Evolutionary conservation across 495 filamentous ascomycete species (phyloP), one percentile per base, ranked within the genome.

Genomic region (Thermothielavioides terrestris): DNA sequence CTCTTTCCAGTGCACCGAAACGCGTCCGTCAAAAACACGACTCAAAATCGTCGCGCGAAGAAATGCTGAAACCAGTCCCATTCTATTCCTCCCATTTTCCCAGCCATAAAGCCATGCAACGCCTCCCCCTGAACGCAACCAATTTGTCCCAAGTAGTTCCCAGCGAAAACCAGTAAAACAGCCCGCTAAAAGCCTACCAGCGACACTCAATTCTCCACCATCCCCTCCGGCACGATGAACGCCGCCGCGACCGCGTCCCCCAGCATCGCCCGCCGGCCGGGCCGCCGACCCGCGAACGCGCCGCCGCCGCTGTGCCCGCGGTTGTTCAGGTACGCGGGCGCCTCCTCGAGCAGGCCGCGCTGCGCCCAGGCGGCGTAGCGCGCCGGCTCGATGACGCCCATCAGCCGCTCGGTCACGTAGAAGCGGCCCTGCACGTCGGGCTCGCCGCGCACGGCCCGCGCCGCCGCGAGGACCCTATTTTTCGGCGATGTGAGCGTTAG

Each of bases 321-420:
- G 31, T 60, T 70, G 44, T 74, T 74, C n/a, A 74, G 60, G 11
- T 59, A 65, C 8, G 53, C 55, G 41, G 68, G 64, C 15, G 67
- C 62, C 15, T 70, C 57, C 15, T 52, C 56, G 10, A 72, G 51
- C 12, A 49, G 20, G 4, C 63, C 62, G 3, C 32, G 35, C 37
- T 56, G 46, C 6, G 66, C 28, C 17, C 57, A 57, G 0, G 55
- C 42, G 39, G 60, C 41, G 44, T 58, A 61, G 12, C 58, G 40
- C 0, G 31, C 50, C 4, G 47, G 56, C 21, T 67, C 56, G 6
- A 74, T 58, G 38, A 68, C 56, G 10, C 50, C 54, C 40, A 66
- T 63, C 18, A 74, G 54, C 49, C 59, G 58, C 28, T 62, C 45
- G 0, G 65, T 69, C 17, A 70, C 68, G 56, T 74, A 72, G 56